A percentile compares a stretch with the other conserved stretches of the same genome.
Conservation (phyloP, 345 rosid species). For the Limnanthes douglasii region DNA sequence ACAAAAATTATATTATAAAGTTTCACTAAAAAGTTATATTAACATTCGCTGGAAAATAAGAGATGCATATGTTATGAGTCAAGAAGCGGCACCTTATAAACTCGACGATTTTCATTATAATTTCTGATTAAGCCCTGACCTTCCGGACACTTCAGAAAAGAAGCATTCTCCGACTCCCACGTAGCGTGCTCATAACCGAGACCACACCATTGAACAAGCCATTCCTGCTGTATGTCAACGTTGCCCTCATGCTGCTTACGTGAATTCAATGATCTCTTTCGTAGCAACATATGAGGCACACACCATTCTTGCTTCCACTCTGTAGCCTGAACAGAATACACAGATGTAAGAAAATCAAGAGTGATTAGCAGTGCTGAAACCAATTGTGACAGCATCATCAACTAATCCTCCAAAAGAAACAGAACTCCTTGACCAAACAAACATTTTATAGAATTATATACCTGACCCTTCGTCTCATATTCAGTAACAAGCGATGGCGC, state of each 20-base stretch:
- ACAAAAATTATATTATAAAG: too few species aligned
- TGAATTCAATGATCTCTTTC: conserved; percentile 12
- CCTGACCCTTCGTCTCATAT: conserved; percentile 29
- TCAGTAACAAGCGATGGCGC: conserved; percentile 23
- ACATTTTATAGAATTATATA: neutral
- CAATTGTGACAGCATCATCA: too few species aligned
- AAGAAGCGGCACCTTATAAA: conserved; percentile 23
- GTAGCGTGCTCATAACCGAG: conserved; percentile 42
- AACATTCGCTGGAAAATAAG: too few species aligned
- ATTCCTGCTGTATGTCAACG: conserved; percentile 18
- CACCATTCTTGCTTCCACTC: conserved; percentile 31
- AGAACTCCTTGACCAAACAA: neutral
- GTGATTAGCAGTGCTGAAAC: neutral
- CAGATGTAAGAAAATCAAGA: neutral
- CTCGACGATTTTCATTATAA: conserved; percentile 23
- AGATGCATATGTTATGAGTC: too few species aligned
- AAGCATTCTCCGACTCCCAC: conserved; percentile 38
- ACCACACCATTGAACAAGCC: conserved; percentile 55
- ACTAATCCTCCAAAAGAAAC: neutral
- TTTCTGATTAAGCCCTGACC: conserved; percentile 19
- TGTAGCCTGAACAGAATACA: conserved; percentile 15
- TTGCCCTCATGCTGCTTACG: conserved; percentile 6
- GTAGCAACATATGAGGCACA: conserved; percentile 29
- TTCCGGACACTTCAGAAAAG: conserved; percentile 20
- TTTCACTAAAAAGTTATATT: too few species aligned